Base-by-base conservation (phyloP, 2,329 filamentous ascomycete species). In the Aspergillus fumigatiaffinis region DNA sequence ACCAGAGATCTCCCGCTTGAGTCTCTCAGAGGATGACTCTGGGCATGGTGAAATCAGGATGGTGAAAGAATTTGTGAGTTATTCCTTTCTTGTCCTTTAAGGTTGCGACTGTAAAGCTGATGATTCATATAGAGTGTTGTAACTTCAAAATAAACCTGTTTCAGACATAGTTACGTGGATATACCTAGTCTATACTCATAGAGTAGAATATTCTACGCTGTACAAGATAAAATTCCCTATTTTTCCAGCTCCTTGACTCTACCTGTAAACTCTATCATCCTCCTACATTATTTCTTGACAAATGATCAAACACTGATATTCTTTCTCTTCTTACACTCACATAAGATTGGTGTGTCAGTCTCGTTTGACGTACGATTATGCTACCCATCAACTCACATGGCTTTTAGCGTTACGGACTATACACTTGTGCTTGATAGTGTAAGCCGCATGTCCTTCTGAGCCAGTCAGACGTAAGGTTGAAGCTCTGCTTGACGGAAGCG, bases 11-110 rank as follows among this genome's bases (percentile, higher is more conserved):
- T 29, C 26, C 5, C 52, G 20, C 9, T 12, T 10, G 12, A 28
- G 50, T 23, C 23, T n/a, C 1, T 42, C 41, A 2, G 48, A 26
- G n/a, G 38, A 50, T 25, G 52, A 42, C 3, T 35, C 54, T 8
- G 49, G 49, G 17, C 49, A 46, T n/a, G 56, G 56, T 3, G 58
- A 62, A 46, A 61, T 61, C 20, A 61, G 53, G 10, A 55, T 61
- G 46, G 52, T 59, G 23, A 57, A 59, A 54, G 60, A 60, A 14
- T 59, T 61, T 56, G 60, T 61, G 23, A 61, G 62, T 54, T 21
- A 10, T 7, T 21, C 7, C 14, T 10, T 4, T 38, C n/a, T 29
- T 32, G 9, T 7, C 8, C 9, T 14, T 14, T 8, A 21, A 6
- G n/a, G 6, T n/a, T 23, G 29, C 12, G 44, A 47, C 10, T 47